phyloP scores from a whole-genome alignment of 2,329 filamentous ascomycete genomes.

The Colletotrichum tanaceti region DNA sequence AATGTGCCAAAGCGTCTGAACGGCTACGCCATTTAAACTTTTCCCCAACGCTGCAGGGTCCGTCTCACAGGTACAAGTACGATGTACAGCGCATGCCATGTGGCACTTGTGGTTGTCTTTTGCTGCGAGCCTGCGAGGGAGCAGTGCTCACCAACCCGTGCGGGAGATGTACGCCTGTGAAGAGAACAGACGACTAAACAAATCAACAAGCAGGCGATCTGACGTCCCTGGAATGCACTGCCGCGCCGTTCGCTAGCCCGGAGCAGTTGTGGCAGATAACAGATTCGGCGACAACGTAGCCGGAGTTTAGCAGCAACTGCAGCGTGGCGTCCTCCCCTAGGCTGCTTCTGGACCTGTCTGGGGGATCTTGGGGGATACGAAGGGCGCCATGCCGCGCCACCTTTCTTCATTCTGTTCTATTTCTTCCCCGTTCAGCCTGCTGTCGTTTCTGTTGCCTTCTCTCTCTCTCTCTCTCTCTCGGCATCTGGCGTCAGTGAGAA shows the following conservation, averaged over 20 bases:
- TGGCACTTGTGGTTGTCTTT: neutral
- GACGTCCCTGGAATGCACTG: slow-evolving; percentile 24
- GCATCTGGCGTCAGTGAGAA: neutral
- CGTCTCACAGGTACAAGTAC: slow-evolving; percentile 24
- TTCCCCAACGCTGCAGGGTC: slow-evolving; percentile 35
- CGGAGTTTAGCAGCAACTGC: slow-evolving; percentile 28
- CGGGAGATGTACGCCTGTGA: slow-evolving; percentile 1
- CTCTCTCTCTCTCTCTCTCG: neutral
- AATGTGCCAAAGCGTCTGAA: slow-evolving; percentile 26
- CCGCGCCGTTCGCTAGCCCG: slow-evolving; percentile 9
- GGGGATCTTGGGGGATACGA: slow-evolving; percentile 27
- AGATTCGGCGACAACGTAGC: slow-evolving; percentile 8
- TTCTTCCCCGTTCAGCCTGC: slow-evolving; percentile 6
- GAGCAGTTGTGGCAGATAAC: slow-evolving; percentile 16
- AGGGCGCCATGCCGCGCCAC: slow-evolving; percentile 18
- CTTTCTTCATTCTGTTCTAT: slow-evolving; percentile 17
- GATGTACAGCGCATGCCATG: neutral
- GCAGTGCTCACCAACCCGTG: neutral
- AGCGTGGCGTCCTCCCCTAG: neutral
- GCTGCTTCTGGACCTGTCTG: neutral
- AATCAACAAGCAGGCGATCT: neutral
- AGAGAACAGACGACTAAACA: neutral
- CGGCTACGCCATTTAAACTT: slow-evolving; percentile 34
- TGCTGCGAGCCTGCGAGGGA: slow-evolving; percentile 7
- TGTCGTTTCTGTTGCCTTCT: neutral